Evolutionary conservation across 208 protist species (phyloP).

Genomic region (Entamoeba dispar): DNA sequence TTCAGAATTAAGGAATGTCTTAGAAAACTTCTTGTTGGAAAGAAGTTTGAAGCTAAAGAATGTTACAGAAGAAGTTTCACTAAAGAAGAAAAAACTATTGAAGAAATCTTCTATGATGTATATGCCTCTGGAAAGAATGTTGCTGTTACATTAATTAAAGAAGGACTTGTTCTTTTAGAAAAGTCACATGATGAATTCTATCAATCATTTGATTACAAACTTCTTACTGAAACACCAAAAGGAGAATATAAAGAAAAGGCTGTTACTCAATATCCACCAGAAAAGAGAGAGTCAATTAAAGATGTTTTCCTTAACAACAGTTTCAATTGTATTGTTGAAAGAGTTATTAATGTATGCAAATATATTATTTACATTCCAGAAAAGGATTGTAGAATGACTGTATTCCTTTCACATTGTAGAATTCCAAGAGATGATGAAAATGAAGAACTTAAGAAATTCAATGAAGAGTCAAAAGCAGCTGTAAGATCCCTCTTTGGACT

Average conservation of each 20-base stretch:
- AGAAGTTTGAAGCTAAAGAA: background rate
- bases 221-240: background rate
- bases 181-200: background rate
- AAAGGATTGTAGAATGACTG: background rate
- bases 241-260: background rate
- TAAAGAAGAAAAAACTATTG: background rate
- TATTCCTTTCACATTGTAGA: background rate
- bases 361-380: background rate
- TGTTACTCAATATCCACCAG: background rate
- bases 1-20: background rate
- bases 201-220: background rate
- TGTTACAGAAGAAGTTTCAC: background rate
- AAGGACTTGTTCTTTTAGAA: background rate
- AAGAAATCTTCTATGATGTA: background rate
- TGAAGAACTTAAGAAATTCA: background rate
- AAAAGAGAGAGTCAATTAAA: background rate
- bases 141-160: background rate
- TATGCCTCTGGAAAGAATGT: background rate
- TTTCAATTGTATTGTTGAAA: background rate
- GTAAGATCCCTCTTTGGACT: background rate
- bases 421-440: background rate
- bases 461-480: background rate
- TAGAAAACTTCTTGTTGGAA: background rate
- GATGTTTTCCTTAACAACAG: background rate
- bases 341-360: background rate